Conservation (phyloP, 1,139 yeast species). For the Kodamaea plutei region DNA sequence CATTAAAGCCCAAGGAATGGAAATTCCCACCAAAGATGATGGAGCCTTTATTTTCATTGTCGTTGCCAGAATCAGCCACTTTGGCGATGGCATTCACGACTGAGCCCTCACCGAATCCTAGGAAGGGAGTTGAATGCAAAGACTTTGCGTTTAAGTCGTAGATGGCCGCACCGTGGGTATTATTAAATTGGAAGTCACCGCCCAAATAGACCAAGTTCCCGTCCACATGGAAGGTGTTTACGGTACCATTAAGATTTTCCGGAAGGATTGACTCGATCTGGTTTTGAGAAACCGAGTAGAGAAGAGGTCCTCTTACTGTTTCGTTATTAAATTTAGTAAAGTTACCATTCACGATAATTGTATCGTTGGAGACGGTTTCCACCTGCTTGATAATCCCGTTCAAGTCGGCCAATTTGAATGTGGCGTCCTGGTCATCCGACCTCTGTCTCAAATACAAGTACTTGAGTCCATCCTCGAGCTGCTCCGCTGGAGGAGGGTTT, state of each 20-base stretch:
- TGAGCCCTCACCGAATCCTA: conserved; percentile 68
- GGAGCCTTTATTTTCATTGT: conserved; percentile 19
- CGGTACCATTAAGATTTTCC: conserved; percentile 43
- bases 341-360: conserved; percentile 46
- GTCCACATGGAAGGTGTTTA: conserved; percentile 47
- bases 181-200: conserved; percentile 61
- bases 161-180: conserved; percentile 59
- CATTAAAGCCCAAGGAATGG: conserved; percentile 53
- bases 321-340: conserved; percentile 31
- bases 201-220: conserved; percentile 66
- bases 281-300: conserved; percentile 48
- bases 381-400: conserved; percentile 32
- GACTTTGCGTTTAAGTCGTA: conserved; percentile 50
- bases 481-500: conserved; percentile 13
- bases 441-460: conserved; percentile 31
- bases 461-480: conserved; percentile 1
- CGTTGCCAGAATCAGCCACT: conserved; percentile 24
- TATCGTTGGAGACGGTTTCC: conserved; percentile 22
- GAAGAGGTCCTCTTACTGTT: conserved; percentile 47
- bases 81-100: conserved; percentile 61
- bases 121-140: conserved; percentile 57
- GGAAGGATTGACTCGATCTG: conserved; percentile 35
- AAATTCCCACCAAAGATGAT: conserved; percentile 82
- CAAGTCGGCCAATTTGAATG: conserved; percentile 26
- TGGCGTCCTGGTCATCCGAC: conserved; percentile 21